Percentiles rank a stretch among this genome's conserved stretches.
Evolutionary conservation across 257 asterid species (phyloP).

Genomic region (Henckelia pumila): DNA sequence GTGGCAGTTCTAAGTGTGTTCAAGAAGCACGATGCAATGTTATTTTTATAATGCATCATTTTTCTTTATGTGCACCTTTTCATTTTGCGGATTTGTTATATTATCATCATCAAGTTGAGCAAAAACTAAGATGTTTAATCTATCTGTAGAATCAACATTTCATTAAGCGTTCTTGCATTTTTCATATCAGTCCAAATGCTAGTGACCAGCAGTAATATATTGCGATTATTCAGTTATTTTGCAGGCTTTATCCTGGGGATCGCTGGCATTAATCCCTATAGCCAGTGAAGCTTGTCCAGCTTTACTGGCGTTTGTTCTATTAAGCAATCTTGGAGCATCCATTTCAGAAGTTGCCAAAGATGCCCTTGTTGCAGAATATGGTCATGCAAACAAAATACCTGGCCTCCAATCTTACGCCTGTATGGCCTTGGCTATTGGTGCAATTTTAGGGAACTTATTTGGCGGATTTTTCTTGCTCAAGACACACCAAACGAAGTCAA

Average conservation of each 20-base stretch:
- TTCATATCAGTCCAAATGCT: neutral
- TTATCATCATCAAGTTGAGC: neutral
- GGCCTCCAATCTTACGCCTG: slow-evolving; percentile 86
- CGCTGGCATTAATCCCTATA: slow-evolving; percentile 60
- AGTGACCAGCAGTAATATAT: slow-evolving; percentile 9
- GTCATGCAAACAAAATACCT: slow-evolving; percentile 45
- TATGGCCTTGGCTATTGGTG: slow-evolving; percentile 82
- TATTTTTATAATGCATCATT: neutral
- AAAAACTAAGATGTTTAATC: neutral
- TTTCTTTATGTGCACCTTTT: neutral
- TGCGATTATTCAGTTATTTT: slow-evolving; percentile 49
- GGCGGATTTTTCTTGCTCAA: slow-evolving; percentile 69
- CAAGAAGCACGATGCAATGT: slow-evolving; percentile 21
- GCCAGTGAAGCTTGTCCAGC: slow-evolving; percentile 55
- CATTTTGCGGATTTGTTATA: slow-evolving; percentile 1
- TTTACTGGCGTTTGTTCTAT: slow-evolving; percentile 63
- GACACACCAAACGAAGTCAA: slow-evolving; percentile 52
- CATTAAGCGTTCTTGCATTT: neutral
- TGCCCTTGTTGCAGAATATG: slow-evolving; percentile 81
- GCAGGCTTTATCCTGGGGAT: slow-evolving; percentile 83
- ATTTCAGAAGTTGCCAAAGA: slow-evolving; percentile 81
- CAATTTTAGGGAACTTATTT: slow-evolving; percentile 67
- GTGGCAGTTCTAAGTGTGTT: slow-evolving; percentile 7
- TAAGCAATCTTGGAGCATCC: slow-evolving; percentile 82
- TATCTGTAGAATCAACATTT: neutral